Evolutionary conservation across 148 eudicot species (phyloP).

Genomic region (Talinum fruticosum): DNA sequence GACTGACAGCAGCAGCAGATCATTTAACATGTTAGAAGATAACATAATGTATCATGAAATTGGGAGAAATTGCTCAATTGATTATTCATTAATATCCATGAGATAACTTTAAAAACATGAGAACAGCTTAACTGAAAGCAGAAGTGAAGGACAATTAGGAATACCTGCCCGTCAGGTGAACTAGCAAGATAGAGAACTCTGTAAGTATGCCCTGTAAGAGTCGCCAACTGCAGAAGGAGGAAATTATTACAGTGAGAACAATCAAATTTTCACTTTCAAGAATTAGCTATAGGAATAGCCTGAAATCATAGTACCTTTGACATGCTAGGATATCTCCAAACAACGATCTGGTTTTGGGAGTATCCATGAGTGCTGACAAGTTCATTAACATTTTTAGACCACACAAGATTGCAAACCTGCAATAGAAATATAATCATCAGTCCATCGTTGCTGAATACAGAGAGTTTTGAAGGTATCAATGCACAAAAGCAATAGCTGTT

Average conservation of each 20-base stretch:
- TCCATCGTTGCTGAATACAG: not conserved
- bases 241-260: constrained; percentile 1
- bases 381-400: constrained; percentile 92
- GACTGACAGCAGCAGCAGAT: constrained; percentile 48
- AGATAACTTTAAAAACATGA: not conserved
- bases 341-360: constrained; percentile 88
- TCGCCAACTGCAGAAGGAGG: constrained; percentile 52
- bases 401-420: constrained; percentile 89
- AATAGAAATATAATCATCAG: constrained; percentile 2
- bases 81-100: not conserved
- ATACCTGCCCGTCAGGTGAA: constrained; percentile 94
- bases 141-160: not conserved
- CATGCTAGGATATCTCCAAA: constrained; percentile 93
- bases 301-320: constrained; percentile 64
- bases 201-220: constrained; percentile 82
- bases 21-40: constrained; percentile 8
- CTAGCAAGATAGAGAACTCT: constrained; percentile 84
- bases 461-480: not conserved
- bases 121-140: not conserved
- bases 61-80: not conserved
- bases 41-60: constrained; percentile 6
- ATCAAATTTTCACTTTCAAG: not conserved
- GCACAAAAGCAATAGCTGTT: not conserved
- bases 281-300: not conserved
- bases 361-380: constrained; percentile 95